phyloP scores from a whole-genome alignment of 192 early-diverging fungal genomes.

The Dissophora ornata region DNA sequence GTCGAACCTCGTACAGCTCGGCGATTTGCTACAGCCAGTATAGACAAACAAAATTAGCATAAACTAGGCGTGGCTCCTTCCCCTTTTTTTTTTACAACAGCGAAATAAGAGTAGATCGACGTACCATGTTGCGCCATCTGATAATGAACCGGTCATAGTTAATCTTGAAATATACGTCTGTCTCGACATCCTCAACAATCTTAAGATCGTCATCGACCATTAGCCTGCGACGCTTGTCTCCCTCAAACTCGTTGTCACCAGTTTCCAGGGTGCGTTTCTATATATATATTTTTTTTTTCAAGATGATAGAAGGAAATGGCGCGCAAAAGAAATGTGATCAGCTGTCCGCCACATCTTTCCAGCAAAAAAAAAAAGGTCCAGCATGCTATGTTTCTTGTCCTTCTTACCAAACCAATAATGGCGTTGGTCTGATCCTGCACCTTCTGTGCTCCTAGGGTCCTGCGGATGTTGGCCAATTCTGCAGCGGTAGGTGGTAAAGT shows the following conservation, averaged over 20 bases:
- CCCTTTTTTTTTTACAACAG: background rate
- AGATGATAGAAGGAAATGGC: too few relatives aligned
- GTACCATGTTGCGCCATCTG: constrained; percentile 69
- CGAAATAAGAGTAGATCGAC: background rate
- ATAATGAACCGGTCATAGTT: constrained; percentile 76
- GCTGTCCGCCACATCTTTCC: too few relatives aligned
- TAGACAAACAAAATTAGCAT: background rate
- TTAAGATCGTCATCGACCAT: constrained; percentile 9
- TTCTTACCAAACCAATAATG: constrained; percentile 65
- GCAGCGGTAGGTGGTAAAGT: constrained; percentile 69
- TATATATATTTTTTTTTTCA: too few relatives aligned
- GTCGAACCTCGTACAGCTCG: constrained; percentile 64
- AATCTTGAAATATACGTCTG: constrained; percentile 70
- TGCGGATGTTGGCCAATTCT: constrained; percentile 66
- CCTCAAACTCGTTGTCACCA: constrained; percentile 10
- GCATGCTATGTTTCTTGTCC: constrained; percentile 41
- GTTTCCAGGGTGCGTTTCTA: constrained; percentile 48
- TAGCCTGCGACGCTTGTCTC: constrained; percentile 25
- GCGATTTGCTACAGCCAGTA: constrained; percentile 60
- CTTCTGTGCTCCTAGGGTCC: constrained; percentile 56
- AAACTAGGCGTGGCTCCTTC: background rate
- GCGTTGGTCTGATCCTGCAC: constrained; percentile 56
- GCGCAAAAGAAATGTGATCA: too few relatives aligned
- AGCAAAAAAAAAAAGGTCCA: too few relatives aligned
- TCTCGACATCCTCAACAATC: constrained; percentile 60